Percentiles rank a stretch among this genome's conserved stretches.
phyloP scores from a whole-genome alignment of 2,329 filamentous ascomycete species.

The Zymoseptoria brevis region DNA sequence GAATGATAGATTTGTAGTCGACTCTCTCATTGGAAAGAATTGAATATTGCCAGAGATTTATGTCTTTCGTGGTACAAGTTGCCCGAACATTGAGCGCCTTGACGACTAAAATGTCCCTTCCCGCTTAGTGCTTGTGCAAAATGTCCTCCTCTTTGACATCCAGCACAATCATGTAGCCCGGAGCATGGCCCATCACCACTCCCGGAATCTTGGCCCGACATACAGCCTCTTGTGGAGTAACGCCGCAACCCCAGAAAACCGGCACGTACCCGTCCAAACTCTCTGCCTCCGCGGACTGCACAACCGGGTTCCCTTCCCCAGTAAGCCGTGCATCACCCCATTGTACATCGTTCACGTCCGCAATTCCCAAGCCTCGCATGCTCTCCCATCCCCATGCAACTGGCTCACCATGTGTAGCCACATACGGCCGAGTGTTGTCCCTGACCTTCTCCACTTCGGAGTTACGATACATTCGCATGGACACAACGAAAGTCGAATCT shows the following conservation, averaged over 20 bases:
- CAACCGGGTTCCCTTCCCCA: constrained; percentile 19
- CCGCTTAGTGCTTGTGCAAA: background rate
- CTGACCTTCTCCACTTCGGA: constrained; percentile 47
- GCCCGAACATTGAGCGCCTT: too few relatives aligned
- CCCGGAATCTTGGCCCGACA: constrained; percentile 49
- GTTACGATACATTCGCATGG: constrained; percentile 52
- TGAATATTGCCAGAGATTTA: too few relatives aligned
- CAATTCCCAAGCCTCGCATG: constrained; percentile 45
- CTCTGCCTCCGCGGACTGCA: background rate
- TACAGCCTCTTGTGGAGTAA: constrained; percentile 58
- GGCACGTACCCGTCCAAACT: constrained; percentile 41
- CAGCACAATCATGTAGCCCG: constrained; percentile 55
- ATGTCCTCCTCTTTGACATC: constrained; percentile 43
- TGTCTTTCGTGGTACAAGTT: too few relatives aligned
- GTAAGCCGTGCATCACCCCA: constrained; percentile 48
- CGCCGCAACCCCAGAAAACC: constrained; percentile 58
- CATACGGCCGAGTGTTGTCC: constrained; percentile 48
- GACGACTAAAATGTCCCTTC: background rate
- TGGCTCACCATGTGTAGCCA: constrained; percentile 55
- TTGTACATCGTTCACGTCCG: constrained; percentile 45
- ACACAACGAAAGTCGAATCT: constrained; percentile 50
- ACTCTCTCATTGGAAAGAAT: too few relatives aligned
- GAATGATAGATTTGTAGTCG: too few relatives aligned
- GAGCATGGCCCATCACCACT: constrained; percentile 53
- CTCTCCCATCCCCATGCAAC: constrained; percentile 59